Evolutionary conservation across 805 yeast genomes (phyloP), one percentile per base, ranked within the genome.

Genomic region (Zygoascus ofunaensis): DNA sequence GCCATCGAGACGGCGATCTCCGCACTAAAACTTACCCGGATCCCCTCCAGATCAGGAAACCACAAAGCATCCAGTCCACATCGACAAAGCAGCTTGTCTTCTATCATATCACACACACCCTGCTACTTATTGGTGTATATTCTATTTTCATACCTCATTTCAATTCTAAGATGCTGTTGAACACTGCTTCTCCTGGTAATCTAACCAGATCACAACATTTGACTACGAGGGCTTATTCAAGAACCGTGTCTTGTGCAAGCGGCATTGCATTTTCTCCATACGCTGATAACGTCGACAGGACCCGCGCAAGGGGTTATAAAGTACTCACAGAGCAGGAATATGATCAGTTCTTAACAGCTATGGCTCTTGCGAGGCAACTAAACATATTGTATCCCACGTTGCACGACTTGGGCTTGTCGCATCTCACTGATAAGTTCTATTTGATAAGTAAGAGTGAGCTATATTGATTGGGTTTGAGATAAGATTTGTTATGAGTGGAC

Each of bases 161-260:
- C n/a, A n/a, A n/a, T n/a, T n/a, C n/a, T n/a, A 26, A 26, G 10
- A 26, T 26, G 30, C 30, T 26, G 7, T 12, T 26, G 10, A 26
- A 26, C 7, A 26, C 30, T 26, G 12, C 30, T 12, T 12, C 30
- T 26, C 30, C 30, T 12, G 12, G 10, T 26, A 26, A 12, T 26
- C 12, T 26, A 26, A 12, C 10, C 12, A 12, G 30, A 7, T 12
- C 7, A 8, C 12, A 7, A 8, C 10, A 7, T 8, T 26, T 8
- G 7, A 26, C 30, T 12, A 7, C 7, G 12, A 12, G 12, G 12
- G 12, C 10, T 8, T 26, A 14, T n/a, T 15, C 36, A 14, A 7
- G 36, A 34, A 37, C 41, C 8, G 41, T 37, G 3, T 37, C 41
- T 3, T 37, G 41, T 24, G 41, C 41, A n/a, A 37, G 41, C 23